phyloP scores from a whole-genome alignment of 2,329 filamentous ascomycete genomes.

The Ilyonectria robusta region DNA sequence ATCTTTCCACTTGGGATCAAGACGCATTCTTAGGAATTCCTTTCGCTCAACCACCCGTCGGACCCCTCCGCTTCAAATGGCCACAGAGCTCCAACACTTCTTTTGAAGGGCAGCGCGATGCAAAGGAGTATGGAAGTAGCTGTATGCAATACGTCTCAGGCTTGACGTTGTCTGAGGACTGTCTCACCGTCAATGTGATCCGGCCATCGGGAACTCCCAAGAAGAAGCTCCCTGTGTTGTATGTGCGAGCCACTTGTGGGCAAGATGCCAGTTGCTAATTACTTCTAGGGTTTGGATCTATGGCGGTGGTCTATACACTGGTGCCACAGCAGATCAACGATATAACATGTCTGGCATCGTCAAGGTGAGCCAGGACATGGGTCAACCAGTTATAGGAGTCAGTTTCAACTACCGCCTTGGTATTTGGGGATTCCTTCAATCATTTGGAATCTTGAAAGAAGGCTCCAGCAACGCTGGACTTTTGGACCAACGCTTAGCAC shows the following conservation, averaged over 20 bases:
- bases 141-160: conserved; percentile 62
- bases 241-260: neutral
- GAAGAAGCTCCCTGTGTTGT: conserved; percentile 55
- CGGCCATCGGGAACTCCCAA: conserved; percentile 53
- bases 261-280: conserved; percentile 26
- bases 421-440: conserved; percentile 68
- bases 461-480: conserved; percentile 65
- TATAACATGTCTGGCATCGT: conserved; percentile 56
- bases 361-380: conserved; percentile 64
- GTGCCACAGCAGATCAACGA: conserved; percentile 65
- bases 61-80: conserved; percentile 54
- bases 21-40: conserved; percentile 59
- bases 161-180: conserved; percentile 64
- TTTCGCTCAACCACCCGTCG: conserved; percentile 56
- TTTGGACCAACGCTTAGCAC: conserved; percentile 63
- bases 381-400: conserved; percentile 67
- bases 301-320: conserved; percentile 67
- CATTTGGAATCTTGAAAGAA: conserved; percentile 58
- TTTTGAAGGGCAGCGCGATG: conserved; percentile 56
- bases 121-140: conserved; percentile 59
- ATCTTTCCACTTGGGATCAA: conserved; percentile 53
- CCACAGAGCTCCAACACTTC: conserved; percentile 50
- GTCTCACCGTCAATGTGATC: conserved; percentile 60
- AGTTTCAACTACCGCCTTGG: conserved; percentile 68
- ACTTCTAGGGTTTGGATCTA: conserved; percentile 68